phyloP scores from a whole-genome alignment of 2,329 filamentous ascomycete species.

The Fusarium sacchari region DNA sequence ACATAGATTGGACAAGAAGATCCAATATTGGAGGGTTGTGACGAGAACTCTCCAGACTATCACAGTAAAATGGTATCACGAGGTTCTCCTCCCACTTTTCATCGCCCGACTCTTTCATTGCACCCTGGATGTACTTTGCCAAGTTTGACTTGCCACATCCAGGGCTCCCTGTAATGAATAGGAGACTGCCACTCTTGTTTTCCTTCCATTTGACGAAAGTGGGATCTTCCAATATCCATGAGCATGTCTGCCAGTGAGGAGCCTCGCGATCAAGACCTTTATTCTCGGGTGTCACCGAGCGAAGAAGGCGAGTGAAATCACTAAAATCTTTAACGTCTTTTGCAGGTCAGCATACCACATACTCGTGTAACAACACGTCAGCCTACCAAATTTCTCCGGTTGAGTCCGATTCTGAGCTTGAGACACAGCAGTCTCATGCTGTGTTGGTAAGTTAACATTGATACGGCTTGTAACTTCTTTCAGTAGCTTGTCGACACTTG shows the following conservation, averaged over 20 bases:
- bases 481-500: constrained; percentile 21
- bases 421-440: constrained; percentile 10
- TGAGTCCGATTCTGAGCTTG: constrained; percentile 11
- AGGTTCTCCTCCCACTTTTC: constrained; percentile 13
- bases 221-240: constrained; percentile 28
- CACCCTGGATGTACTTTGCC: constrained; percentile 34
- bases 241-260: constrained; percentile 31
- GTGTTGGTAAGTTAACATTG: neutral
- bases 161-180: constrained; percentile 35
- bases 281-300: constrained; percentile 29
- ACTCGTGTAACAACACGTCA: neutral
- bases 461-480: constrained; percentile 20
- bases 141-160: constrained; percentile 36
- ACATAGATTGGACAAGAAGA: constrained; percentile 20
- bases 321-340: constrained; percentile 22
- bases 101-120: constrained; percentile 13
- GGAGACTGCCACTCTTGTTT: constrained; percentile 13
- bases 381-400: constrained; percentile 22
- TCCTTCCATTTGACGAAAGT: constrained; percentile 27
- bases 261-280: constrained; percentile 29
- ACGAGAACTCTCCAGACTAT: constrained; percentile 32
- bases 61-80: constrained; percentile 35
- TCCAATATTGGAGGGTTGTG: constrained; percentile 34
- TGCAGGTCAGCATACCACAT: neutral
- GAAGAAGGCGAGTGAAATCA: constrained; percentile 21